phyloP scores from a whole-genome alignment of 1,284 basidiomycete species.

The Austroboletus niveus region DNA sequence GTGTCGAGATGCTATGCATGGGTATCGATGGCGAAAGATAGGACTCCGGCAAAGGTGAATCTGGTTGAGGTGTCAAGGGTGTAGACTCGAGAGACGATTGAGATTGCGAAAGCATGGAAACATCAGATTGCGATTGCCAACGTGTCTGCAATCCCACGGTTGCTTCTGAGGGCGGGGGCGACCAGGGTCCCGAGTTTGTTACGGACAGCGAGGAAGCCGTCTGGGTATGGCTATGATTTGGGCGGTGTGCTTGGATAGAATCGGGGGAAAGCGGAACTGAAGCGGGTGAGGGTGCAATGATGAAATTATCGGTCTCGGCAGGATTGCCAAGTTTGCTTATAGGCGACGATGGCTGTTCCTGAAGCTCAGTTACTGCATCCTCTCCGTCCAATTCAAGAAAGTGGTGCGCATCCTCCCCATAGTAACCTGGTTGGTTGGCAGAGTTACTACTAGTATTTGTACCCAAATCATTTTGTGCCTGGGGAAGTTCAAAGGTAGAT shows the following conservation, averaged over 20 bases:
- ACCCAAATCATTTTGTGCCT: neutral
- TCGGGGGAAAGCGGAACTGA: conserved; percentile 34
- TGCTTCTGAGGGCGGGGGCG: conserved; percentile 6
- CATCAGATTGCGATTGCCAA: conserved; percentile 25
- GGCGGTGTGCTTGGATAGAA: conserved; percentile 9
- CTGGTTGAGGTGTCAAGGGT: conserved; percentile 17
- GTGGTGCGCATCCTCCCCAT: conserved; percentile 21
- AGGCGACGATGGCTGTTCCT: conserved; percentile 12
- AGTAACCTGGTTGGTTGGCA: conserved; percentile 3
- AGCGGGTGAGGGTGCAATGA: conserved; percentile 38
- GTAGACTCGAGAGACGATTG: conserved; percentile 26
- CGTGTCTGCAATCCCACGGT: conserved; percentile 16
- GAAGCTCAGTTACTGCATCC: conserved; percentile 27
- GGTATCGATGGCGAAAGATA: conserved; percentile 29
- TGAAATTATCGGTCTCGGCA: conserved; percentile 41
- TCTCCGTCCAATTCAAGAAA: conserved; percentile 62
- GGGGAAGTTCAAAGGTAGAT: neutral
- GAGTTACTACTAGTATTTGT: neutral
- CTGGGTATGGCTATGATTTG: conserved; percentile 10
- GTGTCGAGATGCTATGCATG: conserved; percentile 2
- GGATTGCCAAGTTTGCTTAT: conserved; percentile 23
- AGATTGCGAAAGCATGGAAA: conserved; percentile 26
- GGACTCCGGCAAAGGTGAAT: conserved; percentile 31
- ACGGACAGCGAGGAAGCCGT: conserved; percentile 8
- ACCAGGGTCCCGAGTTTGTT: conserved; percentile 6